Percentiles rank a stretch among this genome's conserved stretches.
Conservation (phyloP, 495 filamentous ascomycete species). For the Hypoxylon intermedium region DNA sequence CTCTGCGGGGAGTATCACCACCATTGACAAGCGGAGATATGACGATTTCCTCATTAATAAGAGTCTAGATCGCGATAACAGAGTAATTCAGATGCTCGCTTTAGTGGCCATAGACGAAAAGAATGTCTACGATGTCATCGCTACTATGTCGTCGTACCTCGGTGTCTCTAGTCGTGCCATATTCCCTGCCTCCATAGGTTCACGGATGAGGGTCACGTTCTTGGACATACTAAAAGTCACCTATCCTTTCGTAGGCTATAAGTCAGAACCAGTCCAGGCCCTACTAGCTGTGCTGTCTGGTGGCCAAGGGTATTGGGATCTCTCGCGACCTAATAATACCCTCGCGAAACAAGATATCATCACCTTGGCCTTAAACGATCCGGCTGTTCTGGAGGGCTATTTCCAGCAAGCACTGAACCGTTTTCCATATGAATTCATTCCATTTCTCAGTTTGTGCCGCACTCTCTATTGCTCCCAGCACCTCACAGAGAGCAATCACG, state of each 20-base stretch:
- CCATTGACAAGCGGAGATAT: slow-evolving; percentile 57
- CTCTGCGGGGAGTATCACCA: slow-evolving; percentile 58
- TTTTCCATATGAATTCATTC: slow-evolving; percentile 86
- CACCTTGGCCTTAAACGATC: slow-evolving; percentile 61
- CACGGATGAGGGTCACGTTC: slow-evolving; percentile 64
- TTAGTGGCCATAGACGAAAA: slow-evolving; percentile 60
- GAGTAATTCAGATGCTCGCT: slow-evolving; percentile 49
- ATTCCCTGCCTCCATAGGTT: slow-evolving; percentile 54
- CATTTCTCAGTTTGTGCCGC: slow-evolving; percentile 67
- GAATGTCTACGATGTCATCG: slow-evolving; percentile 68
- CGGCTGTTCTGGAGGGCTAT: slow-evolving; percentile 60
- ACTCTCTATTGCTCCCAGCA: slow-evolving; percentile 44
- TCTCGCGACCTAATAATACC: slow-evolving; percentile 44
- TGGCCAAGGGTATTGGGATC: slow-evolving; percentile 62
- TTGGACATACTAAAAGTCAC: slow-evolving; percentile 69
- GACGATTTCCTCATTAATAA: slow-evolving; percentile 55
- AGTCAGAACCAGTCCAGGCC: slow-evolving; percentile 67
- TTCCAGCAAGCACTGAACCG: slow-evolving; percentile 70
- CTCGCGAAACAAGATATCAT: slow-evolving; percentile 56
- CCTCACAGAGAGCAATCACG: slow-evolving; percentile 58
- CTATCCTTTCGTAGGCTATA: slow-evolving; percentile 67
- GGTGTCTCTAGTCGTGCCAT: slow-evolving; percentile 54
- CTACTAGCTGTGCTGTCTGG: slow-evolving; percentile 66
- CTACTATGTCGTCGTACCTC: slow-evolving; percentile 59
- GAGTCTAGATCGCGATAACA: slow-evolving; percentile 49